Evolutionary conservation across 164 flowering plant species (phyloP), one percentile per base, ranked within the genome.

Genomic region (Annona cherimola): DNA sequence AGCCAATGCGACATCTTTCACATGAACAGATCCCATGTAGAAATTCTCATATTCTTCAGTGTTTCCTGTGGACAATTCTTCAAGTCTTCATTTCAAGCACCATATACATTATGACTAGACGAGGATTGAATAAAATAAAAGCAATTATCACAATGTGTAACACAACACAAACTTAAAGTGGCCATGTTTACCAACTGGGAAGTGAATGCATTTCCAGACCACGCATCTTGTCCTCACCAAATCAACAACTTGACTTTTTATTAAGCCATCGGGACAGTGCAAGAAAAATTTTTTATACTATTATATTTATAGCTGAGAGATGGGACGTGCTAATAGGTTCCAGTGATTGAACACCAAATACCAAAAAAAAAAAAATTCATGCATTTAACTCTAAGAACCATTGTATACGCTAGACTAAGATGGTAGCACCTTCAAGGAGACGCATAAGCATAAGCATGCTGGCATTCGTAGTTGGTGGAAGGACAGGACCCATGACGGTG

Each of bases 111-210:
- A n/a, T n/a, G n/a, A n/a, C n/a, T n/a, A n/a, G n/a, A n/a, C n/a
- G n/a, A n/a, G n/a, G n/a, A n/a, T n/a, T n/a, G n/a, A n/a, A n/a
- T n/a, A n/a, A n/a, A n/a, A n/a, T n/a, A n/a, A n/a, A n/a, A n/a
- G n/a, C n/a, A n/a, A n/a, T n/a, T n/a, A n/a, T n/a, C n/a, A n/a
- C n/a, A n/a, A n/a, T n/a, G n/a, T n/a, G n/a, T n/a, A n/a, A n/a
- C n/a, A n/a, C n/a, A n/a, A n/a, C n/a, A n/a, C n/a, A n/a, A n/a
- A 41, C 89, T 72, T 65, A 94, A 76, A 90, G 90, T 81, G 55
- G 73, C 4, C 93, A 90, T 91, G 87, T 96, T 94, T 19, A 92
- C 93, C n/a, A n/a, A n/a, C n/a, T n/a, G n/a, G n/a, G n/a, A n/a
- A n/a, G n/a, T n/a, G n/a, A n/a, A n/a, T n/a, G n/a, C n/a, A n/a